Evolutionary conservation across 2,329 filamentous ascomycete species (phyloP), one percentile per base, ranked within the genome.

Genomic region (Calonectria pauciramosa): DNA sequence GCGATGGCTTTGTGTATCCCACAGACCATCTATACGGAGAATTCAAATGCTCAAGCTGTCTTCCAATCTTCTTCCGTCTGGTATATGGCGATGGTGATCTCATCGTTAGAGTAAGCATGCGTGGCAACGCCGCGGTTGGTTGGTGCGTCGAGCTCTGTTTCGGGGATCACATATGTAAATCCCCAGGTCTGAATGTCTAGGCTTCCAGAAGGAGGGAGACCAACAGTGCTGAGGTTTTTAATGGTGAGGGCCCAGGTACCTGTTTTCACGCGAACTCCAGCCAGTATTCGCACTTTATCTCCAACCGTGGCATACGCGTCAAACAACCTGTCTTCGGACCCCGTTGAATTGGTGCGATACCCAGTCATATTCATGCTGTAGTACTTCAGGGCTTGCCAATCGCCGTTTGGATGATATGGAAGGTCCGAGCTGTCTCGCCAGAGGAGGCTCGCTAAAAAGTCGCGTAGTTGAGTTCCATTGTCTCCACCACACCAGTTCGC

Each of bases 291-390:
- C 26, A 64, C 60, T 30, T 64, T 64, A 36, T 64, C 60, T 1
- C 60, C 60, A 10, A 64, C 60, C 13, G 38, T 47, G 60, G 60
- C 60, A 11, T 64, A 64, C 11, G 26, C 36, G 20, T 64, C 60
- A 30, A 64, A 64, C 38, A 47, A 2, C 38, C 60, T 30, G 20
- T 64, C 60, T 36, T 64, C 60, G 18, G 60, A 64, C 18, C 60
- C 60, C 13, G 36, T 44, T 47, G 60, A 28, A 14, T 30, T n/a
- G 11, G 20, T 26, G 18, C 60, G 60, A 13, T 64, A 30, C 2
- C 60, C 60, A 10, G 60, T 64, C 60, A 64, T 64, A 26, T 64
- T 64, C 23, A 14, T 64, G 16, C 47, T 64, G 60, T 64, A 64
- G 38, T 64, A 64, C 26, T 64, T 64, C 13, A 64, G 38, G 26